Percentiles rank a stretch among this genome's conserved stretches.
These are phyloP conservation scores for Curvularia verruculosa DNA, from an alignment of 2,329 filamentous ascomycete genomes.

Conservation along the genomic window DNA sequence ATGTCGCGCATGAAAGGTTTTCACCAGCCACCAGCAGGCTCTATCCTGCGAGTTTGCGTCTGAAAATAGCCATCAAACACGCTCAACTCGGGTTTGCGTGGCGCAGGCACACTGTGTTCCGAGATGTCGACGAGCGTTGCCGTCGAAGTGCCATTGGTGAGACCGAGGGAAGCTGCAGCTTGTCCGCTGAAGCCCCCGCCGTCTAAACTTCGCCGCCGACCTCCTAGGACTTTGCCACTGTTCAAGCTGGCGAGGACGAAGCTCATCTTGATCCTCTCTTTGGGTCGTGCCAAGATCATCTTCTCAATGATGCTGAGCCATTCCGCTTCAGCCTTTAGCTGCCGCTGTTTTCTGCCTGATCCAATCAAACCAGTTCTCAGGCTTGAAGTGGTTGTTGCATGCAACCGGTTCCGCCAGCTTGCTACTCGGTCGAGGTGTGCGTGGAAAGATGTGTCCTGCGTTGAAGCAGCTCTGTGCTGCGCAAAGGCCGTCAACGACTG, in stretches of 20 bases:
- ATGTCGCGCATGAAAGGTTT: neutral
- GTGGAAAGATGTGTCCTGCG: conserved; percentile 49
- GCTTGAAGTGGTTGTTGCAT: conserved; percentile 39
- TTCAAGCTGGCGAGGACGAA: conserved; percentile 37
- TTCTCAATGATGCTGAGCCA: conserved; percentile 47
- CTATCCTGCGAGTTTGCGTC: conserved; percentile 36
- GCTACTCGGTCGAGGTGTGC: conserved; percentile 47
- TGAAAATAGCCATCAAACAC: conserved; percentile 47
- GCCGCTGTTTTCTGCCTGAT: conserved; percentile 39
- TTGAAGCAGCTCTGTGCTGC: conserved; percentile 42
- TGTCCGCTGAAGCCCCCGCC: conserved; percentile 43
- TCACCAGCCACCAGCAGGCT: conserved; percentile 33
- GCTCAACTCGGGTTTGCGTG: conserved; percentile 40
- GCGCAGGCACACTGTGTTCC: conserved; percentile 14
- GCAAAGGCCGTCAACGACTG: conserved; percentile 44
- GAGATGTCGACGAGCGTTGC: conserved; percentile 25
- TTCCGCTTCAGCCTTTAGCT: conserved; percentile 42
- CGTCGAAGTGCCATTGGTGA: conserved; percentile 16
- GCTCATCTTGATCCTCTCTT: conserved; percentile 45
- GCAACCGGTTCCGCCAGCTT: conserved; percentile 42
- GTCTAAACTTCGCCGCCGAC: conserved; percentile 45
- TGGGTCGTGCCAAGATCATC: conserved; percentile 44
- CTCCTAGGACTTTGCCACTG: conserved; percentile 35
- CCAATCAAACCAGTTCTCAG: conserved; percentile 39
- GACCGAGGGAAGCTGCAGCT: conserved; percentile 27